Conservation (phyloP, 2,329 filamentous ascomycete species). For the Alternaria hordeiaustralica region DNA sequence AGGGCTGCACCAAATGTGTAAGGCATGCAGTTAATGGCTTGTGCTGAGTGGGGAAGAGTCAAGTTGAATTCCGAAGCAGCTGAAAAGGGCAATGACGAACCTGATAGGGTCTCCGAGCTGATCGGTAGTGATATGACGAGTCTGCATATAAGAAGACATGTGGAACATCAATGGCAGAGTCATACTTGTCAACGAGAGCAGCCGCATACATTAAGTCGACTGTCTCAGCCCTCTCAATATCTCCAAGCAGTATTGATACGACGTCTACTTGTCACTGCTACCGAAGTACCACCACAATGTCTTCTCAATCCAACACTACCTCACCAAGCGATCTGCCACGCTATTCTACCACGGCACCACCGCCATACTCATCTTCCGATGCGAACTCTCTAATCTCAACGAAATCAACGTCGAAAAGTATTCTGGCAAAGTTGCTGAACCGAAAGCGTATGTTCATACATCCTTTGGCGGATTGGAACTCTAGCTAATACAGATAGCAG, state of each 20-base stretch:
- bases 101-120: neutral
- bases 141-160: neutral
- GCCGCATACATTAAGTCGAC: neutral
- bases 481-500: neutral
- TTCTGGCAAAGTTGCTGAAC: constrained; percentile 17
- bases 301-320: neutral
- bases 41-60: neutral
- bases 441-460: constrained; percentile 14
- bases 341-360: constrained; percentile 7
- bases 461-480: neutral
- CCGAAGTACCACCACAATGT: constrained; percentile 1
- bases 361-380: constrained; percentile 18
- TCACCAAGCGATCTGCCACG: neutral
- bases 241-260: neutral
- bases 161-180: neutral
- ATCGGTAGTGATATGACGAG: neutral
- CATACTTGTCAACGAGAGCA: neutral
- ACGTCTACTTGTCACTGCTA: neutral
- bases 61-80: neutral
- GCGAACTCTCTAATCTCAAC: constrained; percentile 11
- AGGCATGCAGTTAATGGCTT: neutral
- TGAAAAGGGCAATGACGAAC: neutral
- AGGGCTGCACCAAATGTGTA: neutral
- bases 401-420: constrained; percentile 23
- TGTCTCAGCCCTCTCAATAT: neutral